These are phyloP conservation scores for Pestalotiopsis sp. DNA, from an alignment of 2,329 filamentous ascomycete species.

Conservation along the genomic window DNA sequence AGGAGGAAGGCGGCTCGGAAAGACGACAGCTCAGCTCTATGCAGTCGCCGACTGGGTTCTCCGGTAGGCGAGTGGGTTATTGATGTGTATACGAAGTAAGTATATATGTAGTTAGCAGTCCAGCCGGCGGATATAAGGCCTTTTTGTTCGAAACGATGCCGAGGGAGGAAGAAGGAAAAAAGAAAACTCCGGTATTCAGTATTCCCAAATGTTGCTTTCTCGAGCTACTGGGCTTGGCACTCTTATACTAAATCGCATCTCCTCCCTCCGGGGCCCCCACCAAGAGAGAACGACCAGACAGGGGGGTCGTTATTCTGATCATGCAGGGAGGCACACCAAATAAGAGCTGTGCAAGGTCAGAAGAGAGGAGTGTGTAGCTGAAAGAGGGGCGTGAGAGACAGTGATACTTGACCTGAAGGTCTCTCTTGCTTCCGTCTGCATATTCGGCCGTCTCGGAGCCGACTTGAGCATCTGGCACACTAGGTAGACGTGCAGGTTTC, in stretches of 20 bases:
- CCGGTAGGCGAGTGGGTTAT: too few species aligned
- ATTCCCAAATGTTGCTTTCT: background rate
- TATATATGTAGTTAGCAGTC: too few species aligned
- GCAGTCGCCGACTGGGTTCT: too few species aligned
- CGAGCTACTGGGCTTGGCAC: background rate
- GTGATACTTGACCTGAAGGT: background rate
- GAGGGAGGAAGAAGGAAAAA: background rate
- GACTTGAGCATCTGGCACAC: background rate
- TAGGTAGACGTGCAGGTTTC: background rate
- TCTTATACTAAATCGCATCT: background rate
- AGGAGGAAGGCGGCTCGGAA: too few species aligned
- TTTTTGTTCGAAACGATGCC: background rate
- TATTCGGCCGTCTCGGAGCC: background rate
- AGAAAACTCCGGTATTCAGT: background rate
- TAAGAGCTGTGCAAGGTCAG: background rate
- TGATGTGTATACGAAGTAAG: too few species aligned
- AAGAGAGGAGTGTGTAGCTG: background rate
- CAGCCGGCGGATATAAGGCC: background rate
- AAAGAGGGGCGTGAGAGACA: background rate
- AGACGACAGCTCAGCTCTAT: too few species aligned
- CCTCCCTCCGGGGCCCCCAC: background rate
- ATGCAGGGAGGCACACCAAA: background rate
- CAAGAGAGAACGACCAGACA: background rate
- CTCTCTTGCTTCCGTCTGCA: background rate
- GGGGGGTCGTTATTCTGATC: background rate